Evolutionary conservation across 345 rosid genomes (phyloP).

Genomic region (Citrus cavaleriei): DNA sequence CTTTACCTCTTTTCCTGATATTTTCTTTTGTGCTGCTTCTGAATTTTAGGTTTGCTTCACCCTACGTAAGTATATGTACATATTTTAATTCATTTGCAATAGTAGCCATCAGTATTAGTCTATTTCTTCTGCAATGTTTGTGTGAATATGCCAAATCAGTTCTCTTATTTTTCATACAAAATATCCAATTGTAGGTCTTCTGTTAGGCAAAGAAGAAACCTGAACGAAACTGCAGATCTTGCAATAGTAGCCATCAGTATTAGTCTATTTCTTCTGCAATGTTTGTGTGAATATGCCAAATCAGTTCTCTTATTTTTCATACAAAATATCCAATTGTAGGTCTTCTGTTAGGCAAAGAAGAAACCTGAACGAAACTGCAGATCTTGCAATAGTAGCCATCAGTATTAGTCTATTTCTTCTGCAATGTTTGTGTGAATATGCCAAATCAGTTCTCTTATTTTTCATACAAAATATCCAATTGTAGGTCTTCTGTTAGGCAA

Average conservation of each 20-base stretch:
- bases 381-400: background rate
- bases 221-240: constrained; percentile 82
- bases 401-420: background rate
- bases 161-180: background rate
- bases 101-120: background rate
- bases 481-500: constrained; percentile 73
- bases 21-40: background rate
- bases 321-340: constrained; percentile 29
- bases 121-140: background rate
- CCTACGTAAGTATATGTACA: no score
- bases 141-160: background rate
- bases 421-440: background rate
- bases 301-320: background rate
- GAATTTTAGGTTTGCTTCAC: background rate
- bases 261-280: background rate
- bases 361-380: constrained; percentile 85
- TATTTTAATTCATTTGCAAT: background rate
- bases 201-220: constrained; percentile 86
- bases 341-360: constrained; percentile 84
- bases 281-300: background rate
- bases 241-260: background rate
- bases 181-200: constrained; percentile 46
- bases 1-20: background rate
- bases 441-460: background rate
- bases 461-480: background rate